phyloP scores from a whole-genome alignment of 148 eudicot species.

The Arctostaphylos glauca region DNA sequence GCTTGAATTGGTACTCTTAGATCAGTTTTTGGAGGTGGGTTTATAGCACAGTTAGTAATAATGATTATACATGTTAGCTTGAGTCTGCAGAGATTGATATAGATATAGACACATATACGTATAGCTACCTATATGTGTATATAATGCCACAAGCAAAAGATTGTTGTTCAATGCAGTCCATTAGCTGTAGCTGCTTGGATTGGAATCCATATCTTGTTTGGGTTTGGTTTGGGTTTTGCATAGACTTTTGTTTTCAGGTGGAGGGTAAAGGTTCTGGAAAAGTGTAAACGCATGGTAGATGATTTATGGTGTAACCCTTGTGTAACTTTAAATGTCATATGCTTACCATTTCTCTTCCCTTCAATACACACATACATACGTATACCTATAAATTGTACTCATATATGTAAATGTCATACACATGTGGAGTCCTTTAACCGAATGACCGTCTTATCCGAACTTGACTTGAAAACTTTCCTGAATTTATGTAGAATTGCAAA shows the following conservation, averaged over 20 bases:
- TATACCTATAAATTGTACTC: too few species aligned
- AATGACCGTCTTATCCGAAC: too few species aligned
- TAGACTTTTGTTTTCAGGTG: background rate
- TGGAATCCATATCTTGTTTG: conserved; percentile 7
- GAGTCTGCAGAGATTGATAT: background rate
- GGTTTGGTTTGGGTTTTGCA: background rate
- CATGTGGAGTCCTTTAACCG: too few species aligned
- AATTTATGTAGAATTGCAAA: too few species aligned
- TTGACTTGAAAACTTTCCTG: too few species aligned
- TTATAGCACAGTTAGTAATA: background rate
- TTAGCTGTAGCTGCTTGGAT: background rate
- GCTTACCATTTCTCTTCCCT: too few species aligned
- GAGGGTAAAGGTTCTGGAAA: background rate
- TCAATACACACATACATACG: too few species aligned
- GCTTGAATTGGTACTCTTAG: conserved; percentile 49
- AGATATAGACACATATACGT: background rate
- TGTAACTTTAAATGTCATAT: too few species aligned
- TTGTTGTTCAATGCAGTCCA: background rate
- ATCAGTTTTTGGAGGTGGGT: conserved; percentile 3
- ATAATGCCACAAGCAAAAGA: background rate
- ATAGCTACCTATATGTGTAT: background rate
- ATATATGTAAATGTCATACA: too few species aligned
- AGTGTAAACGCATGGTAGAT: too few species aligned
- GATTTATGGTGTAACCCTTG: too few species aligned
- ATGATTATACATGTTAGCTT: background rate